Base-by-base conservation (phyloP, 176 grass and related monocot species). In the Musa schizocarpa region DNA sequence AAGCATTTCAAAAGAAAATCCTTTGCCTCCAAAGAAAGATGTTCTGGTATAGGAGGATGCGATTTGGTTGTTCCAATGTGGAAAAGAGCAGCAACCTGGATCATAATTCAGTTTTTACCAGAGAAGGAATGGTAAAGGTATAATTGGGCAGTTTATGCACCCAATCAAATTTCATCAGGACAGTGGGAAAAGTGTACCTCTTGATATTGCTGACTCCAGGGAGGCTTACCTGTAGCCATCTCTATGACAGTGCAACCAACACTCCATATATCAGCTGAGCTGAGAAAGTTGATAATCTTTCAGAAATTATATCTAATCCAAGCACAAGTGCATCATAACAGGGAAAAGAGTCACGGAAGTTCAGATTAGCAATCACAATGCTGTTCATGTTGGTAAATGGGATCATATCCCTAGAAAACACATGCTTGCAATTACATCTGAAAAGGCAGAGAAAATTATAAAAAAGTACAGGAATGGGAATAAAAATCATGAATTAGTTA, bases 171-270 rank as follows among this genome's bases (percentile, higher is more conserved):
- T 81, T 54, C 8, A 54, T 25, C 26, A 25, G 49, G n/a, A 34
- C 25, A 52, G 10, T 11, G 79, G 14, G 22, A 51, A 80, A 13
- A 11, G 14, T 2, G 54, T 79, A 88, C 96, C 91, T 94, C 96
- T 87, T 99, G 96, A 80, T 92, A 99, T 70, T 99, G 96, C 54
- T 93, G 86, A 54, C 91, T 99, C 91, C 96, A 99, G 52, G 96
- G 96, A 81, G 91, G 96, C 74, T 99, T 99, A 66, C 96, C 91
- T 11, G 96, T 99, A 63, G 96, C 96, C 96, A 99, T 99, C 82
- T 99, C 96, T 87, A 99, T 99, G 66, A 99, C 91, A 64, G 91
- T 99, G 76, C 96, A 99, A 54, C 96, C 96, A 76, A 99, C 96
- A 82, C 96, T 99, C 96, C 96, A 99, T 76, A 99, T 99, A 70